Evolutionary conservation across 495 filamentous ascomycete species (phyloP).

Genomic region (Letharia columbiana): DNA sequence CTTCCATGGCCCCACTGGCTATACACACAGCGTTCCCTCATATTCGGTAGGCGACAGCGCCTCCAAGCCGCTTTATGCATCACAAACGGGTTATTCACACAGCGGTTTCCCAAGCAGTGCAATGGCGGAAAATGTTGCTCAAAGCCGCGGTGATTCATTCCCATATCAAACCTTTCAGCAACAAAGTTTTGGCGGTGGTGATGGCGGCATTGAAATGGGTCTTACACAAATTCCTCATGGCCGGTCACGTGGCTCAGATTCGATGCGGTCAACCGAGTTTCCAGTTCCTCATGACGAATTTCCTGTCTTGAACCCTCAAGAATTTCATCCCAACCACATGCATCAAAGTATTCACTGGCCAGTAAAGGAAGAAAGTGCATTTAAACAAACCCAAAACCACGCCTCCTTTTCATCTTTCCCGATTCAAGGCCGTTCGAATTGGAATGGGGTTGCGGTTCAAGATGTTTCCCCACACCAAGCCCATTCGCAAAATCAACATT

Average conservation of each 20-base stretch:
- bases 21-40: constrained; percentile 5
- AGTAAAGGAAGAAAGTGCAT: constrained; percentile 4
- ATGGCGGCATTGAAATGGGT: constrained; percentile 18
- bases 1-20: constrained; percentile 10
- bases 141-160: background rate
- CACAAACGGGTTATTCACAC: constrained; percentile 1
- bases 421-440: constrained; percentile 1
- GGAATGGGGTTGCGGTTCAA: constrained; percentile 8
- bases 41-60: constrained; percentile 3
- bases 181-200: constrained; percentile 4
- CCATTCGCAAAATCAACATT: constrained; percentile 13
- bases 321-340: background rate
- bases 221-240: constrained; percentile 10
- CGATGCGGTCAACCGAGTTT: constrained; percentile 1
- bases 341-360: background rate
- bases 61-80: constrained; percentile 5
- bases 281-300: background rate
- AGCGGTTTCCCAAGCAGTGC: background rate
- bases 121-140: background rate
- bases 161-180: constrained; percentile 9
- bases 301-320: constrained; percentile 3
- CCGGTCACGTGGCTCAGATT: constrained; percentile 29
- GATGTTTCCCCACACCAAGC: constrained; percentile 14
- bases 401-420: constrained; percentile 8
- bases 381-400: background rate